Conservation (phyloP, 495 filamentous ascomycete species). For the Lasiosphaeria hispida region DNA sequence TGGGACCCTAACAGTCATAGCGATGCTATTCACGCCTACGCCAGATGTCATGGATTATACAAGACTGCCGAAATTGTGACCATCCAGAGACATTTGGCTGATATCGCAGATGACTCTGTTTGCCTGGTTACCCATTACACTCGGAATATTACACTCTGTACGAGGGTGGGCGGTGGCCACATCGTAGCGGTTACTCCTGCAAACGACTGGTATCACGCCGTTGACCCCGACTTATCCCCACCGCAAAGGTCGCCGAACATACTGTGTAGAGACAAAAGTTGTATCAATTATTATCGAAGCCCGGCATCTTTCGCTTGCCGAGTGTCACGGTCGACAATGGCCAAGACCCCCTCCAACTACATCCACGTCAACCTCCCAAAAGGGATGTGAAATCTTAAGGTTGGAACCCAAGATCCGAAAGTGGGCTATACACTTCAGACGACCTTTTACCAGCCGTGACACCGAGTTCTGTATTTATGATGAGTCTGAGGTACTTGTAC, state of each 20-base stretch:
- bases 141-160: slow-evolving; percentile 16
- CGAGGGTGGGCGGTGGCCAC: not conserved
- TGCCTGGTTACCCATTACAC: slow-evolving; percentile 13
- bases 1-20: not conserved
- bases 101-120: not conserved
- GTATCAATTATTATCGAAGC: slow-evolving; percentile 16
- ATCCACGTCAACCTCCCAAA: too few species aligned
- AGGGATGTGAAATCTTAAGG: too few species aligned
- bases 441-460: too few species aligned
- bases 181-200: slow-evolving; percentile 12
- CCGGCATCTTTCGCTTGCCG: slow-evolving; percentile 7
- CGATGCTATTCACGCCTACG: not conserved
- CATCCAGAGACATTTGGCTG: slow-evolving; percentile 5
- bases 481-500: too few species aligned
- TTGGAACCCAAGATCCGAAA: too few species aligned
- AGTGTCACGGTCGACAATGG: too few species aligned
- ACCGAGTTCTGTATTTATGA: slow-evolving; percentile 4
- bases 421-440: too few species aligned
- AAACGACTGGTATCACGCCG: slow-evolving; percentile 21
- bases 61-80: not conserved
- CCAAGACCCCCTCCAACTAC: too few species aligned
- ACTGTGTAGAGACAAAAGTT: slow-evolving; percentile 11
- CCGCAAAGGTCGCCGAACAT: not conserved
- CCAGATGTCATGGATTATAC: not conserved
- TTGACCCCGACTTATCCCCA: slow-evolving; percentile 20